Base-by-base conservation (phyloP, 495 filamentous ascomycete species). In the Neurospora sp. region DNA sequence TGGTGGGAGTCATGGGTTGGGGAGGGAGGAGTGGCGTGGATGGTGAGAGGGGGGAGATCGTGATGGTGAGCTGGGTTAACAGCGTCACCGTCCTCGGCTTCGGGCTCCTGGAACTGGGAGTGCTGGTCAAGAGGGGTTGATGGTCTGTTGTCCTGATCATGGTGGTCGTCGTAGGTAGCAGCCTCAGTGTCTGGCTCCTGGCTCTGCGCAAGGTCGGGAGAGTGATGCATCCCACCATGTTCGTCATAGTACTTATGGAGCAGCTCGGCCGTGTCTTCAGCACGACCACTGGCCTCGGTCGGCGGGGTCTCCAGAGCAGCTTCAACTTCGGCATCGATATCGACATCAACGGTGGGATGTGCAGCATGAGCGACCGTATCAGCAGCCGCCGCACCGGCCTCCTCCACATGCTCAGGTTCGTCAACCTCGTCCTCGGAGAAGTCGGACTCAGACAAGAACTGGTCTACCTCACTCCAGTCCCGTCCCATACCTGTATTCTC, bases 61-160 rank as follows among this genome's bases (percentile, higher is more conserved):
- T 35, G 6, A 17, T 8, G 53, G 1, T 61, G 22, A 17, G 53
- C 31, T 61, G 22, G 53, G 0, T 5, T 61, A 12, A 61, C 6
- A 31, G 53, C 8, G 0, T 16, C 0, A 0, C 4, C 3, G 20
- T 16, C 22, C 0, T 16, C 53, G 0, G 2, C 12, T 35, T 8
- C 5, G 22, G 22, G 5, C 12, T 61, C 0, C 22, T 61, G 2
- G 10, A 12, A 14, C 5, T 59, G 31, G 27, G 2, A 3, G 31
- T 5, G 31, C 31, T 35, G 31, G 31, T 35, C 31, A 35, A 0
- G 0, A 35, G 31, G 31, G 31, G 31, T 35, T 0, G 31, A 4
- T 35, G 0, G 0, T 17, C 20, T 14, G 3, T 61, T 8, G 1
- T 27, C 10, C 1, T 35, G 53, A 35, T 9, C 27, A 65, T 31